These are phyloP conservation scores for Pulveroboletus sp. DNA, from an alignment of 768 basidiomycete genomes.

Conservation along the genomic window DNA sequence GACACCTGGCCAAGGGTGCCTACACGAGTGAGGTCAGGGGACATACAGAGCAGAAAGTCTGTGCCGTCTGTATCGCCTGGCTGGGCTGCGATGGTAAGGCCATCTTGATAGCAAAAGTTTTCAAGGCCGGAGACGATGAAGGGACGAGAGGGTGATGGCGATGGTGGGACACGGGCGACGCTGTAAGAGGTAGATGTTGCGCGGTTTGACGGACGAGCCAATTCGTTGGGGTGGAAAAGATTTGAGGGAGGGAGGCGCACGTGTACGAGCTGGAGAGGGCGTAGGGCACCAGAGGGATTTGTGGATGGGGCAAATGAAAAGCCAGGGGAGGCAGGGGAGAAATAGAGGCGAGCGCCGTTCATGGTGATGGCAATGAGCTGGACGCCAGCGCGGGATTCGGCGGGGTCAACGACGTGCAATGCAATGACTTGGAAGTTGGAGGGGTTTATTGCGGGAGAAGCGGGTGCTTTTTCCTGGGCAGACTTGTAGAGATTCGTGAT, in stretches of 20 bases:
- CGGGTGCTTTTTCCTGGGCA: constrained; percentile 80
- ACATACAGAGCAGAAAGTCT: constrained; percentile 71
- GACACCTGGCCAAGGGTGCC: constrained; percentile 68
- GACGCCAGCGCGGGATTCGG: constrained; percentile 65
- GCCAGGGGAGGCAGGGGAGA: constrained; percentile 51
- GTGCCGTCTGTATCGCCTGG: constrained; percentile 70
- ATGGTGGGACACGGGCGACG: constrained; percentile 39
- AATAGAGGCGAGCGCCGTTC: constrained; percentile 84
- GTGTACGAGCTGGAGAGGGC: constrained; percentile 65
- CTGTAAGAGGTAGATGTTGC: constrained; percentile 44
- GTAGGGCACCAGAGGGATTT: constrained; percentile 25
- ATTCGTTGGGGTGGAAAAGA: constrained; percentile 75
- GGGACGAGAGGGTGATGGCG: constrained; percentile 49
- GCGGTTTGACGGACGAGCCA: constrained; percentile 49
- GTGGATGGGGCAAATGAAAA: constrained; percentile 47
- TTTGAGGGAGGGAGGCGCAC: constrained; percentile 77
- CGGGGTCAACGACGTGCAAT: constrained; percentile 64
- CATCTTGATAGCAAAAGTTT: constrained; percentile 62
- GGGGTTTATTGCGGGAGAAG: constrained; percentile 67
- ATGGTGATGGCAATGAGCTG: constrained; percentile 81
- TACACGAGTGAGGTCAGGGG: constrained; percentile 74
- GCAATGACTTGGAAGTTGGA: constrained; percentile 68
- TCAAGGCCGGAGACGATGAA: constrained; percentile 60
- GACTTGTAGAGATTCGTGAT: constrained; percentile 71
- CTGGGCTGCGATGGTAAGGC: constrained; percentile 69